Base-by-base conservation (phyloP, 2,329 filamentous ascomycete species). In the Sporothrix pseudoabietina region DNA sequence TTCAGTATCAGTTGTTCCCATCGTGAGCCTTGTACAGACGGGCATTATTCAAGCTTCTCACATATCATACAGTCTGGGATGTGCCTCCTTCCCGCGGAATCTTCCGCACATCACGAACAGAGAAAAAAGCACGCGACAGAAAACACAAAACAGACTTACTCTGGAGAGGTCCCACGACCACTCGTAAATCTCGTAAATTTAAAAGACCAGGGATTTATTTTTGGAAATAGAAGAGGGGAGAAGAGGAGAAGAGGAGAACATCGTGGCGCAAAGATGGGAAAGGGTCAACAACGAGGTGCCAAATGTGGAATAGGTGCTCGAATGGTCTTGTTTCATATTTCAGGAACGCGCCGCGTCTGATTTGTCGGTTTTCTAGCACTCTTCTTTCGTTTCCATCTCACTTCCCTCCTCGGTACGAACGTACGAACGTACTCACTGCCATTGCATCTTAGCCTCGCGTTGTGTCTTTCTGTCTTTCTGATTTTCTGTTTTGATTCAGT, bases 321-420 rank as follows among this genome's bases (percentile, higher is more conserved):
- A 22, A 71, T 71, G 69, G 47, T 68, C 26, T 16, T 71, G 69
- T 71, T 71, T 71, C 69, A 71, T 71, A 54, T 71, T 71, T 71
- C 52, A 71, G n/a, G 54, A 71, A 59, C 35, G 12, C 49, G n/a
- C 49, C n/a, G 22, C 54, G n/a, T 59, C 35, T 71, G 32, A 71
- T 59, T 71, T 71, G 69, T 35, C 54, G 69, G 65, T 32, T 68
- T 68, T 19, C 26, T 26, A 26, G 26, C 26, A 26, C 26, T 49
- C 16, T 9, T 52, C 26, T 69, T 52, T 22, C 32, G 10, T 14
- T 22, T 35, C 16, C 49, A 3, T 52, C 41, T 3, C 4, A 1
- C 26, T 22, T 32, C n/a, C 16, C 26, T 39, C 7, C 19, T 63
- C 7, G 30, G 35, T 9, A 26, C 26, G 26, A 1, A 1, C 26